Conservation (phyloP, 306 rosid genomes). For the Benincasa hispida region DNA sequence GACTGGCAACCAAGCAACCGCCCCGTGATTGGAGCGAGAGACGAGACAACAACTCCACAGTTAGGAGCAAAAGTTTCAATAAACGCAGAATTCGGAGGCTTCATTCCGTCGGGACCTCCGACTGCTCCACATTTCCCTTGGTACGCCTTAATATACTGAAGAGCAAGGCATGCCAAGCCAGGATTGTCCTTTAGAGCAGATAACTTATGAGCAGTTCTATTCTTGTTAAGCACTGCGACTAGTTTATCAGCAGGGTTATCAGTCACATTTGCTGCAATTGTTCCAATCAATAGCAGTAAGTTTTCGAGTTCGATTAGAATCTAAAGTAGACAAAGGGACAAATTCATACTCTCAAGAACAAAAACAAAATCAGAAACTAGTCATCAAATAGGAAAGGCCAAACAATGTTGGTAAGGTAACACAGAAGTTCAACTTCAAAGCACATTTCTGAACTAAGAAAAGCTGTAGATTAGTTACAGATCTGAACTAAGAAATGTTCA, state of each 20-base stretch:
- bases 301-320: background rate
- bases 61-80: constrained; percentile 62
- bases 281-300: background rate
- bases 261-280: constrained; percentile 36
- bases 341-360: background rate
- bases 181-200: constrained; percentile 35
- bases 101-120: constrained; percentile 75
- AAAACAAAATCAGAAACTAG: background rate
- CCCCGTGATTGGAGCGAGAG: constrained; percentile 62
- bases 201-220: constrained; percentile 31
- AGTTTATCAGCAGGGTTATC: constrained; percentile 40
- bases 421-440: background rate
- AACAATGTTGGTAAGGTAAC: background rate
- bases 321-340: background rate
- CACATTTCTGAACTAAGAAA: background rate
- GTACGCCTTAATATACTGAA: constrained; percentile 80
- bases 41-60: constrained; percentile 53
- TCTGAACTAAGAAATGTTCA: background rate
- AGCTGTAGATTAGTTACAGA: background rate
- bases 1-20: constrained; percentile 92
- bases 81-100: constrained; percentile 69
- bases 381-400: background rate
- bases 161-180: constrained; percentile 86
- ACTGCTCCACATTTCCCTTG: constrained; percentile 61
- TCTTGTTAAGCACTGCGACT: constrained; percentile 22